Base-by-base conservation (phyloP, 345 rosid species). In the Aurinia saxatilis region DNA sequence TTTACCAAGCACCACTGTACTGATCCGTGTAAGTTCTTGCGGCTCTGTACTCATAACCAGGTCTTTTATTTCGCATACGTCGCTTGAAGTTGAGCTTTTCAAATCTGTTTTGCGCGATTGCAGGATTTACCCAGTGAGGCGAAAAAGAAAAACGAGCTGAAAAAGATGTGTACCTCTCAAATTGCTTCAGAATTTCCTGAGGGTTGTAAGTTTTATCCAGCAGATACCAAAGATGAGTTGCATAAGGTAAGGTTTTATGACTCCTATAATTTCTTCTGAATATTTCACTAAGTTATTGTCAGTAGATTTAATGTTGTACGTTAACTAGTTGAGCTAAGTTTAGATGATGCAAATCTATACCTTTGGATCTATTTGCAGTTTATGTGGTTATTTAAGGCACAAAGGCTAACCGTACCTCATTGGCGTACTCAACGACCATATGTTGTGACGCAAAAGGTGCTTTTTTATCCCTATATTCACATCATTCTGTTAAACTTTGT, bases 391-490 rank as follows among this genome's bases (percentile, higher is more conserved):
- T 89, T 85, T 65, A 89, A 79, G 82, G 93, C 85, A 72, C 98
- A 92, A 77, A 83, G 86, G 74, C 81, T 85, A 15, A 75, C 85
- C 5, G 76, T 67, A 16, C 98, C 98, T 75, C 90, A 79, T 36
- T 92, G 98, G 98, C 81, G 97, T 71, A 85, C 75, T 47, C 91
- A 82, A 52, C 76, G 97, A 31, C 80, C 98, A 38, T 92, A 83
- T 57, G 68, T 91, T n/a, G 72, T 88, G 75, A 77, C 93, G 37
- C 85, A 84, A 35, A 78, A 88, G 92, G 98, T 88, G 71, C 37
- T 65, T 63, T 4, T 33, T 45, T 40, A 31, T 16, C 30, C 21
- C 42, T 49, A 15, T 30, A 56, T 39, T 72, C 16, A 31, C 19
- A 34, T 10, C 2, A 41, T 29, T 39, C 50, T 29, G 3, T 23